A percentile compares a stretch with the other conserved stretches of the same genome.
These are phyloP conservation scores for Podila minutissima DNA, from an alignment of 192 early-diverging fungal species.

Conservation along the genomic window DNA sequence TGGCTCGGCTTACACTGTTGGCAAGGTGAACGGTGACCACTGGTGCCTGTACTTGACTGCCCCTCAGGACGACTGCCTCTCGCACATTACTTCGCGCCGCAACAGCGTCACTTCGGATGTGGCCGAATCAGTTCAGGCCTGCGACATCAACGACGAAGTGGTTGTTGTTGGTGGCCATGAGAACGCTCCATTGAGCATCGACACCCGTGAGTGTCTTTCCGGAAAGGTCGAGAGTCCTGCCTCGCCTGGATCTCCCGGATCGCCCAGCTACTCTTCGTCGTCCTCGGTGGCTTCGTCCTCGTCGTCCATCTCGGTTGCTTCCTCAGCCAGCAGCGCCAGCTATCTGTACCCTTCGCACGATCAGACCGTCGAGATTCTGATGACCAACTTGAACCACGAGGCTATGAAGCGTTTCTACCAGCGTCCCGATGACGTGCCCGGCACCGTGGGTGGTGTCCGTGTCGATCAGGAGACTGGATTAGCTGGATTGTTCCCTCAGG, in stretches of 20 bases:
- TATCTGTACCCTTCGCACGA: constrained; percentile 69
- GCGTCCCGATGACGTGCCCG: constrained; percentile 65
- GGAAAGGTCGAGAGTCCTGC: neutral
- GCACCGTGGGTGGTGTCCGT: constrained; percentile 70
- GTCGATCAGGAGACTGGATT: constrained; percentile 85
- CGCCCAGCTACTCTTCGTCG: constrained; percentile 8
- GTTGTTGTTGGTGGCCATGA: constrained; percentile 30
- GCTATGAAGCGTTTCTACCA: constrained; percentile 85
- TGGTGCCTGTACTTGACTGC: constrained; percentile 95
- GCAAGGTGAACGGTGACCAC: constrained; percentile 94
- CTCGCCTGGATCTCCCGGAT: neutral
- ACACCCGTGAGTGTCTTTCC: constrained; percentile 13
- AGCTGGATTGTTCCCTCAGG: constrained; percentile 80
- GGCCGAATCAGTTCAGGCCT: constrained; percentile 9
- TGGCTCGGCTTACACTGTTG: constrained; percentile 90
- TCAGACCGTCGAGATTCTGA: constrained; percentile 95
- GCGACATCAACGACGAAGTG: constrained; percentile 11
- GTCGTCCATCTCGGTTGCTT: constrained; percentile 45
- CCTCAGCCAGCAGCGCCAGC: constrained; percentile 37
- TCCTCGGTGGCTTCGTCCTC: constrained; percentile 44
- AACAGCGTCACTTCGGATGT: constrained; percentile 52
- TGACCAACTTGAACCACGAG: constrained; percentile 88
- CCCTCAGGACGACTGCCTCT: constrained; percentile 63
- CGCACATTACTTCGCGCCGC: constrained; percentile 48
- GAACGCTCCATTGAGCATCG: constrained; percentile 23